Percentiles rank a stretch among this genome's conserved stretches.
phyloP scores from a whole-genome alignment of 164 flowering plant species.

The Magnolia changhungtana region DNA sequence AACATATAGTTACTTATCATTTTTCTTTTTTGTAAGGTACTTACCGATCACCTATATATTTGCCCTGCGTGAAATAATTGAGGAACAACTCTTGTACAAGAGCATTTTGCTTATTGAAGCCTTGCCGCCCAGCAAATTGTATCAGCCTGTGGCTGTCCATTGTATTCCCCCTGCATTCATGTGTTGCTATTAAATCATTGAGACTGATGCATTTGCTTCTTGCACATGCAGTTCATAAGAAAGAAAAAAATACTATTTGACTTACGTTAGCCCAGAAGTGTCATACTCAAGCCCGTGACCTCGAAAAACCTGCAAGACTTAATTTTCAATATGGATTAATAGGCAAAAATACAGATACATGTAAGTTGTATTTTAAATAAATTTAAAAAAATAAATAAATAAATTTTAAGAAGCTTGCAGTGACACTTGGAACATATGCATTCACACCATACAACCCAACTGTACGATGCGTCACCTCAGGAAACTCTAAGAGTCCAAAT shows the following conservation, averaged over 20 bases:
- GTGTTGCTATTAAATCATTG: not conserved
- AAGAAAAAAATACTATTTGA: not conserved
- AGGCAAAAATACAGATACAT: not conserved
- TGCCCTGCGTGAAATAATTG: constrained; percentile 83
- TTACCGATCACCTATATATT: constrained; percentile 76
- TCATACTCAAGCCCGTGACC: constrained; percentile 62
- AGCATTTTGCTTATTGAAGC: constrained; percentile 72
- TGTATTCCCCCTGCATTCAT: constrained; percentile 70
- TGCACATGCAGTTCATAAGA: not conserved
- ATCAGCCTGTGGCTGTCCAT: constrained; percentile 89
- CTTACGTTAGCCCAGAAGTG: constrained; percentile 82
- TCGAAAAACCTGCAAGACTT: constrained; percentile 56
- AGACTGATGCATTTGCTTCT: not conserved
- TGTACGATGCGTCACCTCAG: too few species aligned
- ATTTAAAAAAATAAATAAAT: too few species aligned
- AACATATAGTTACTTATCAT: too few species aligned
- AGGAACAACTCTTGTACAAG: constrained; percentile 75
- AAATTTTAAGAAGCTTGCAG: too few species aligned
- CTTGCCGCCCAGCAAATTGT: constrained; percentile 67
- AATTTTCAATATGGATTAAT: not conserved
- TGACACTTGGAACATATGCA: too few species aligned
- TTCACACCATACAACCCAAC: too few species aligned
- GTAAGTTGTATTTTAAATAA: not conserved
- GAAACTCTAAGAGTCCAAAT: too few species aligned
- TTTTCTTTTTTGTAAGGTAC: not conserved